These are phyloP conservation scores for Ramaria sp. DNA, from an alignment of 768 basidiomycete genomes.

Conservation along the genomic window DNA sequence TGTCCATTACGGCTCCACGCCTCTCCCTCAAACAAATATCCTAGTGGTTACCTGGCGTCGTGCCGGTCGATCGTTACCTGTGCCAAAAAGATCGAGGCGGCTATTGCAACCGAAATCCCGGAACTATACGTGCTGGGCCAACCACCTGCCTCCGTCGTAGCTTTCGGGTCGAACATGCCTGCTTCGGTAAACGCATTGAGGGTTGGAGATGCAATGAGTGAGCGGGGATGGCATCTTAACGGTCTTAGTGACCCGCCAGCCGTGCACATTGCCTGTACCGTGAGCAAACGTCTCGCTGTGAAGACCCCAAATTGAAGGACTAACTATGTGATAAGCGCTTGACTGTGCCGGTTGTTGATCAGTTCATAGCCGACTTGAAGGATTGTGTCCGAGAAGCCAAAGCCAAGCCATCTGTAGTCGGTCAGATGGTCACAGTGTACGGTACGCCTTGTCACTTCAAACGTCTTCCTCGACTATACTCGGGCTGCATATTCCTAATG, in stretches of 20 bases:
- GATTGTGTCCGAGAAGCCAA: conserved; percentile 67
- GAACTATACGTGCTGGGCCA: conserved; percentile 86
- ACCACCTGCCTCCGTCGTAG: conserved; percentile 84
- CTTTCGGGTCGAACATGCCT: conserved; percentile 58
- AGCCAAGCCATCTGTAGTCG: conserved; percentile 51
- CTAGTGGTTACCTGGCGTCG: conserved; percentile 78
- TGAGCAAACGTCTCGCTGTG: conserved; percentile 27
- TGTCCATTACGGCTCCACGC: conserved; percentile 1
- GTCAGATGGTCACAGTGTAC: conserved; percentile 86
- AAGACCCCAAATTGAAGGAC: conserved; percentile 3
- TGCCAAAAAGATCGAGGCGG: conserved; percentile 56
- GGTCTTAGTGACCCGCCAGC: conserved; percentile 70
- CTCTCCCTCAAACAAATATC: background rate
- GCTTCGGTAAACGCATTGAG: conserved; percentile 64
- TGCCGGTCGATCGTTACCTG: conserved; percentile 74
- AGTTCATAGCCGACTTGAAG: conserved; percentile 77
- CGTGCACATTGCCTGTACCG: conserved; percentile 91
- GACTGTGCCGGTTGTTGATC: conserved; percentile 67
- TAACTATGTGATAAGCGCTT: conserved; percentile 41
- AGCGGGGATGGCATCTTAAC: conserved; percentile 87
- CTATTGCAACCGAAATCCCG: conserved; percentile 57
- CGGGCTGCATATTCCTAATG: too few species aligned
- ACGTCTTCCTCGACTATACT: background rate
- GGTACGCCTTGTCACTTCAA: conserved; percentile 5
- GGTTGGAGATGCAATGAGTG: conserved; percentile 82